Evolutionary conservation across 257 asterid genomes (phyloP).

Genomic region (Asclepias syriaca): DNA sequence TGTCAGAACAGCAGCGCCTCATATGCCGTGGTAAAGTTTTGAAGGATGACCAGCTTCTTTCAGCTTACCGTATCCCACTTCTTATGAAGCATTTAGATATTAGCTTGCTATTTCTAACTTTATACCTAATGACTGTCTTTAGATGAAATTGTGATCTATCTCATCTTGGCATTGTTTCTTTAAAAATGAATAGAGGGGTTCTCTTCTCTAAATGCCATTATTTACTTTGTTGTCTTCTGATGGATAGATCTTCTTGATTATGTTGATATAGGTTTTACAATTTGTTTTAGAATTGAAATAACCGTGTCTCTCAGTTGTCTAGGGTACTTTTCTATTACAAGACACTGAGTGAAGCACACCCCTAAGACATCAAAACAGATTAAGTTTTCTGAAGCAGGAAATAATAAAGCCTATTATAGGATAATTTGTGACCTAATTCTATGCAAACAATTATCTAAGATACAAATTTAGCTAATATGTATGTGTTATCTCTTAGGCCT

Average conservation of each 20-base stretch:
- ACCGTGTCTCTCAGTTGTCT: background rate
- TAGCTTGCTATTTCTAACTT: background rate
- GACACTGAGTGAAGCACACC: background rate
- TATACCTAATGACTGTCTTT: background rate
- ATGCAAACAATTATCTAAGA: background rate
- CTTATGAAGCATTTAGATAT: conserved; percentile 8
- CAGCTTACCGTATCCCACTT: conserved; percentile 95
- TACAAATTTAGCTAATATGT: background rate
- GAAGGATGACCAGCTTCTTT: conserved; percentile 93
- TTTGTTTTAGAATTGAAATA: background rate
- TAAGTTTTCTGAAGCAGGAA: background rate
- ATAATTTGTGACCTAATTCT: background rate
- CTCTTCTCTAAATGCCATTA: background rate
- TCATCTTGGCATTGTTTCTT: background rate
- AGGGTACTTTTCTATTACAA: background rate
- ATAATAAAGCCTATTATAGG: background rate
- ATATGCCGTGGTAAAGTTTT: conserved; percentile 97
- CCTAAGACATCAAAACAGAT: background rate
- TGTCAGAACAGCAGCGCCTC: conserved; percentile 93
- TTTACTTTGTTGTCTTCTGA: background rate
- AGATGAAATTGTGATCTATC: background rate
- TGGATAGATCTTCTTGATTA: background rate
- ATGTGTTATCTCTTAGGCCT: background rate
- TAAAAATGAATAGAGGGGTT: background rate
- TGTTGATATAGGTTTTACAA: background rate